Conservation (phyloP, 345 rosid genomes). For the Acer saccharum region DNA sequence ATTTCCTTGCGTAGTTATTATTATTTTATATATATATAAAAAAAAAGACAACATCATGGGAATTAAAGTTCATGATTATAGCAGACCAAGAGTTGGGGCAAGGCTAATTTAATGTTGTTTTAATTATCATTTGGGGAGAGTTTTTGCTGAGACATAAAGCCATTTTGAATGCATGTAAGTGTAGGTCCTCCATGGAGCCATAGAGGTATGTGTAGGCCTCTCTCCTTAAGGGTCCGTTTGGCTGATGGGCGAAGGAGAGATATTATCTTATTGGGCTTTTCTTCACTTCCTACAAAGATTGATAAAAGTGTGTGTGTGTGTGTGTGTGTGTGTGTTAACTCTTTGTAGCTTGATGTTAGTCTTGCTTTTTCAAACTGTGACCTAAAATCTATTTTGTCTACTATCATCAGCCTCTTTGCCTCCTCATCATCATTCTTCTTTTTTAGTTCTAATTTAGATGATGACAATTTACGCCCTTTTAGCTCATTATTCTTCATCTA, state of each 20-base stretch:
- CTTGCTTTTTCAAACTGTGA: conserved; percentile 55
- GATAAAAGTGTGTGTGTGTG: conserved; percentile 36
- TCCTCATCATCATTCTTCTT: neutral
- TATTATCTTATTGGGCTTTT: conserved; percentile 38
- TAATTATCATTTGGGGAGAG: too few relatives aligned
- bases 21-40: too few relatives aligned
- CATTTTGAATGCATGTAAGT: conserved; percentile 55
- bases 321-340: conserved; percentile 26
- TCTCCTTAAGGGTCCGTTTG: conserved; percentile 45
- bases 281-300: conserved; percentile 48
- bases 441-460: neutral
- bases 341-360: conserved; percentile 34
- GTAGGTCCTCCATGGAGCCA: conserved; percentile 46
- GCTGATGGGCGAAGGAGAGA: conserved; percentile 51
- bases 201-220: conserved; percentile 56
- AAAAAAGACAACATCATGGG: too few relatives aligned
- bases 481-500: too few relatives aligned
- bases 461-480: too few relatives aligned
- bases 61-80: too few relatives aligned
- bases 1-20: too few relatives aligned
- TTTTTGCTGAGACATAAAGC: conserved; percentile 4
- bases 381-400: conserved; percentile 52
- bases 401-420: conserved; percentile 36
- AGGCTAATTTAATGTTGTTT: too few relatives aligned
- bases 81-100: too few relatives aligned